Evolutionary conservation across 1,284 basidiomycete species (phyloP), one percentile per base, ranked within the genome.

Genomic region (Trametes sp.): DNA sequence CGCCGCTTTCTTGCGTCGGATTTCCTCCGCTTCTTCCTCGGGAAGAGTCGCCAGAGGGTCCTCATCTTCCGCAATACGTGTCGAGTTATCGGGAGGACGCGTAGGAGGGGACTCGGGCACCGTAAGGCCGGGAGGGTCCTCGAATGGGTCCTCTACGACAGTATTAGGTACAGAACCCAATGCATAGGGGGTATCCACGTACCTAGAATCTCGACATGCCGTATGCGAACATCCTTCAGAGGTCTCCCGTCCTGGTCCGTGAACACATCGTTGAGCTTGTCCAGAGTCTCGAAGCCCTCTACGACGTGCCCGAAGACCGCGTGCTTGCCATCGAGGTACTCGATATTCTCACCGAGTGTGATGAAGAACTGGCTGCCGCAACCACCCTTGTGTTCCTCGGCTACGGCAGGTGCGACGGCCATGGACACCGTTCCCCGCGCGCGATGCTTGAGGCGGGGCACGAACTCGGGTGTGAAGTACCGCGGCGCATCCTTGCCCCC

Each of bases 311-410:
- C 97, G 75, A 99, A 98, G 1, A 96, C 94, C 0, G 94, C 93
- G 73, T 99, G 97, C 74, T 95, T 96, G 58, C 94, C 94, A 72
- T 99, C 97, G 38, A 99, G 85, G 74, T 98, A 98, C 67, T 96
- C 94, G 72, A 98, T 93, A 63, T 89, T 88, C 70, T 97, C 93
- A 21, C 85, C 89, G 1, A 99, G 83, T 0, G 97, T 98, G 71
- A 99, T 87, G 79, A 98, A 98, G 82, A 98, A 99, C 74, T 98
- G 97, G 71, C 92, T 94, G 4, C 94, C 97, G 68, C 94, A 96
- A 6, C 95, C 94, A 8, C 94, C 89, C 58, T 84, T 80, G n/a
- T 76, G 76, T 23, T 86, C 81, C 1, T 84, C 87, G 41, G 87
- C 88, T 8, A 90, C 75, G 1, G 85, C 81, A 46, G 90, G 93